Conservation (phyloP, 352 stramenopile species). For the Globisporangium lucens region DNA sequence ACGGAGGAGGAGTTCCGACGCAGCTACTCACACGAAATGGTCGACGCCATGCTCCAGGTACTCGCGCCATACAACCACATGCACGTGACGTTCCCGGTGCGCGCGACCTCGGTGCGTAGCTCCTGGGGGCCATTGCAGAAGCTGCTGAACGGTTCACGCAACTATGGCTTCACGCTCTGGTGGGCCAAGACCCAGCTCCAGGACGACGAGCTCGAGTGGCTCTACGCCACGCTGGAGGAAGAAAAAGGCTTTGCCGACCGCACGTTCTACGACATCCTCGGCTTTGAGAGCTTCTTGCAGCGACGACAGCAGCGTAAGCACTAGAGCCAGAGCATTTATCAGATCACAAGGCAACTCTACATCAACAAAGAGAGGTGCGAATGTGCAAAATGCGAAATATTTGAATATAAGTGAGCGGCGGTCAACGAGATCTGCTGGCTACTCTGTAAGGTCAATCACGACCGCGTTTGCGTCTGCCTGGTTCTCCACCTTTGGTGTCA, state of each 20-base stretch:
- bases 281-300: slow-evolving; percentile 52
- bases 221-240: slow-evolving; percentile 52
- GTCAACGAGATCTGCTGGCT: neutral
- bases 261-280: slow-evolving; percentile 75
- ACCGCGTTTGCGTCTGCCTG: neutral
- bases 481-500: neutral
- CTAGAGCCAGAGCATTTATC: neutral
- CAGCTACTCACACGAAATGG: slow-evolving; percentile 51
- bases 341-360: neutral
- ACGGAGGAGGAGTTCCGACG: slow-evolving; percentile 49
- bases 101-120: slow-evolving; percentile 50
- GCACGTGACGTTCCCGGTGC: slow-evolving; percentile 61
- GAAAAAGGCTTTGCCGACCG: slow-evolving; percentile 27
- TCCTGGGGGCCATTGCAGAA: slow-evolving; percentile 50
- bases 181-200: slow-evolving; percentile 56
- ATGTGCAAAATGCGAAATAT: slow-evolving; percentile 9
- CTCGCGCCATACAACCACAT: slow-evolving; percentile 45
- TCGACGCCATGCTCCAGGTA: slow-evolving; percentile 49
- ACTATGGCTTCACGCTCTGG: slow-evolving; percentile 69
- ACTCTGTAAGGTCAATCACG: slow-evolving; percentile 4
- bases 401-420: neutral
- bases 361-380: neutral
- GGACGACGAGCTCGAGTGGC: slow-evolving; percentile 55
- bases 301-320: slow-evolving; percentile 18
- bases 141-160: slow-evolving; percentile 29